A percentile compares a stretch with the other conserved stretches of the same genome.
Evolutionary conservation across 305 asterid species (phyloP).

Genomic region (Rubia tinctorum): DNA sequence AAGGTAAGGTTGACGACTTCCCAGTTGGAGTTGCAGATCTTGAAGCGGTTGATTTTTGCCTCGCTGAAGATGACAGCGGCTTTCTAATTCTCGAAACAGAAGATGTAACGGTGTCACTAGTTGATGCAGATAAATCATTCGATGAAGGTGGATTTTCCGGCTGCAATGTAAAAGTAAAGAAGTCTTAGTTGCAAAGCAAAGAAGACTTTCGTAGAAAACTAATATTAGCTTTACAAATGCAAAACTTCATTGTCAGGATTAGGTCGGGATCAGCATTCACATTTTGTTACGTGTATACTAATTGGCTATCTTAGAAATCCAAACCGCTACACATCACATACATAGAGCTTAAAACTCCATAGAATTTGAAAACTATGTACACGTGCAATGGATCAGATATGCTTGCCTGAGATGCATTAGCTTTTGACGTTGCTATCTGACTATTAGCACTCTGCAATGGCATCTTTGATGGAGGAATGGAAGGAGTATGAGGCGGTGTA

Average conservation of each 20-base stretch:
- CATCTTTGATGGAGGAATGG: slow-evolving; percentile 34
- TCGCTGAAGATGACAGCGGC: slow-evolving; percentile 32
- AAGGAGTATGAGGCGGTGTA: slow-evolving; percentile 41
- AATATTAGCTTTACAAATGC: not conserved
- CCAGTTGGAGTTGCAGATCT: slow-evolving; percentile 51
- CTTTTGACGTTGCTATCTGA: slow-evolving; percentile 20
- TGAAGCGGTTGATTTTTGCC: slow-evolving; percentile 25
- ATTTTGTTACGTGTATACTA: too few species aligned
- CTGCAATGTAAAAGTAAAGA: slow-evolving; percentile 29
- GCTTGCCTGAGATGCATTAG: slow-evolving; percentile 39
- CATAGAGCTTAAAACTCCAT: too few species aligned
- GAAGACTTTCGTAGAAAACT: slow-evolving; percentile 14
- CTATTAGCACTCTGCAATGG: slow-evolving; percentile 21
- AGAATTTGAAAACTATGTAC: not conserved
- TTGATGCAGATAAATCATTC: slow-evolving; percentile 11
- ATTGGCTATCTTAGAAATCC: too few species aligned
- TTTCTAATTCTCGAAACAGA: slow-evolving; percentile 24
- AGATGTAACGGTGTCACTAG: slow-evolving; percentile 15
- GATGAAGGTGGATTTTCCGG: slow-evolving; percentile 23
- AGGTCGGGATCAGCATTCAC: too few species aligned
- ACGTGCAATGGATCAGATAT: not conserved
- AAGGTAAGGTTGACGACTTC: slow-evolving; percentile 22
- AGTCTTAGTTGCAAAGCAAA: not conserved
- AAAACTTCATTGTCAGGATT: not conserved
- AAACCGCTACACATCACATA: too few species aligned